Conservation (phyloP, 1,139 yeast species). For the Entelexis sorbosivorans region DNA sequence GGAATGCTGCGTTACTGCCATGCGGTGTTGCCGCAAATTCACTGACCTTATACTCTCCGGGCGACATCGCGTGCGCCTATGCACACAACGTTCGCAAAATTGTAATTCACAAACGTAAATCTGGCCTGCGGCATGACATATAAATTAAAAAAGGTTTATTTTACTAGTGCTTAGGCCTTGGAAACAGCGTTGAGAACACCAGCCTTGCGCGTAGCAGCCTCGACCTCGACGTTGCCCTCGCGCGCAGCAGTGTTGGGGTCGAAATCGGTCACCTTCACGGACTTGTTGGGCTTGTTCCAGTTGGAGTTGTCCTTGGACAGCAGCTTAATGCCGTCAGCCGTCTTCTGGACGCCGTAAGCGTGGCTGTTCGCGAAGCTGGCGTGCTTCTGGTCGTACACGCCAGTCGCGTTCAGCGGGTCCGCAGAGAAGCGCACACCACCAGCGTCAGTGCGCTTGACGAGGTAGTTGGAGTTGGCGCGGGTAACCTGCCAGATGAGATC, state of each 20-base stretch:
- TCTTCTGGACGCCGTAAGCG: constrained; percentile 38
- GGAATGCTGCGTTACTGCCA: too few relatives aligned
- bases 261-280: constrained; percentile 36
- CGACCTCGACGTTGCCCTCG: constrained; percentile 40
- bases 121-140: constrained; percentile 3
- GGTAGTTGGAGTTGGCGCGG: constrained; percentile 38
- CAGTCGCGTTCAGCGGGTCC: constrained; percentile 42
- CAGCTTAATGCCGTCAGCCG: constrained; percentile 33
- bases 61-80: too few relatives aligned
- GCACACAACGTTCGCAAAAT: too few relatives aligned
- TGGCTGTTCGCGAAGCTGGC: constrained; percentile 41
- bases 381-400: constrained; percentile 37
- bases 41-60: too few relatives aligned
- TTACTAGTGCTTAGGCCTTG: not conserved
- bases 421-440: constrained; percentile 37
- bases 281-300: constrained; percentile 37
- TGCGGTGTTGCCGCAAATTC: too few relatives aligned
- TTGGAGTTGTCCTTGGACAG: constrained; percentile 36
- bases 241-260: constrained; percentile 37
- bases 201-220: constrained; percentile 38
- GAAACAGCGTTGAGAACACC: constrained; percentile 31
- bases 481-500: constrained; percentile 44
- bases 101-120: not conserved
- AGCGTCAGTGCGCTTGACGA: constrained; percentile 37
- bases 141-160: not conserved